These are phyloP conservation scores for Colletotrichum ledebouriae DNA, from an alignment of 2,329 filamentous ascomycete species.

Conservation along the genomic window DNA sequence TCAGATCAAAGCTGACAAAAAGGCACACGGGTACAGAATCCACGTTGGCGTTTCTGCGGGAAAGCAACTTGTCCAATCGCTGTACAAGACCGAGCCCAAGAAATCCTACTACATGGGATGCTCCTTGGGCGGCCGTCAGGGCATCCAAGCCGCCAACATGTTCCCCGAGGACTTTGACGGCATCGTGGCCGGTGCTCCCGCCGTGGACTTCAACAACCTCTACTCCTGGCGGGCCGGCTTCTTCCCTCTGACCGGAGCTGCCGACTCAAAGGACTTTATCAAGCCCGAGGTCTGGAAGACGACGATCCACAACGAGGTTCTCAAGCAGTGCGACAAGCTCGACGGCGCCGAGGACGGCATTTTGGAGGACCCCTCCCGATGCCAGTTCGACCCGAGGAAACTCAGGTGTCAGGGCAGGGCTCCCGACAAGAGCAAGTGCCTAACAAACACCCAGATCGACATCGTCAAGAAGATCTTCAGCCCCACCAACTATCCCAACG, in stretches of 20 bases:
- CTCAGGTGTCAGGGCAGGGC: neutral
- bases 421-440: conserved; percentile 43
- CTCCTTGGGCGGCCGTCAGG: conserved; percentile 67
- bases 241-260: conserved; percentile 54
- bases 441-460: conserved; percentile 58
- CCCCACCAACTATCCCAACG: conserved; percentile 48
- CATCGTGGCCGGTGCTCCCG: conserved; percentile 62
- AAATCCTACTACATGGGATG: conserved; percentile 66
- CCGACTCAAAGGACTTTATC: conserved; percentile 47
- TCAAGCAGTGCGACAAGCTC: conserved; percentile 61
- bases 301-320: conserved; percentile 52
- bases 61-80: conserved; percentile 61
- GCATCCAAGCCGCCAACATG: conserved; percentile 59
- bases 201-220: conserved; percentile 53
- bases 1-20: neutral
- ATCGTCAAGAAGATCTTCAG: conserved; percentile 49
- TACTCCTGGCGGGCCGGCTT: conserved; percentile 56
- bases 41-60: conserved; percentile 64
- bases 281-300: conserved; percentile 29
- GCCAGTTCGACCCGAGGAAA: conserved; percentile 48
- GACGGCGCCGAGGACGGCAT: conserved; percentile 64
- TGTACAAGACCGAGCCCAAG: conserved; percentile 57
- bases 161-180: conserved; percentile 66
- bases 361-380: conserved; percentile 58
- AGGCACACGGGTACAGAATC: conserved; percentile 41